These are phyloP conservation scores for Blastocystis sp. DNA, from an alignment of 352 stramenopile species.

Conservation along the genomic window DNA sequence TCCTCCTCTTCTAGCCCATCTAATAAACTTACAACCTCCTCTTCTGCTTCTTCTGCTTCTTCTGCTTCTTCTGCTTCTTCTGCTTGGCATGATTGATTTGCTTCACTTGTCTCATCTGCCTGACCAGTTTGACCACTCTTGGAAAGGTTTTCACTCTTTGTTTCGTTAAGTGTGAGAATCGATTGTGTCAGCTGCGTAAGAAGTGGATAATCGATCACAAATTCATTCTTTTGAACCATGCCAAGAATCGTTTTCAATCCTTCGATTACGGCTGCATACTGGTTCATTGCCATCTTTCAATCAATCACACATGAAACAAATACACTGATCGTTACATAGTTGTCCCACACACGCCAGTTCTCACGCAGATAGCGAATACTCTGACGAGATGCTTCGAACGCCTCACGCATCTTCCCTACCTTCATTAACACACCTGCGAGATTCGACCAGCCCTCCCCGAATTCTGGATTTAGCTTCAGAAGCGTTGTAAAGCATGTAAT, in stretches of 20 bases:
- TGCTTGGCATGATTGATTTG: neutral
- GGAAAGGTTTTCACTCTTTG: too few species aligned
- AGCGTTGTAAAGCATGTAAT: constrained; percentile 60
- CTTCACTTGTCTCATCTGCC: neutral
- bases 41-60: neutral
- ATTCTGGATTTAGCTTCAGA: constrained; percentile 37
- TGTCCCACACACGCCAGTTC: constrained; percentile 63
- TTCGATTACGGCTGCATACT: constrained; percentile 36
- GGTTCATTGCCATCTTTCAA: constrained; percentile 18
- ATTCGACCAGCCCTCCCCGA: constrained; percentile 61
- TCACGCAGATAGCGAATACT: constrained; percentile 56
- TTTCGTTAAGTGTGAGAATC: neutral
- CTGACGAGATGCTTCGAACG: constrained; percentile 57
- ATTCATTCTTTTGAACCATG: constrained; percentile 15
- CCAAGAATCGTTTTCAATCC: constrained; percentile 14
- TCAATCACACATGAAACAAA: neutral
- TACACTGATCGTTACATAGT: constrained; percentile 62
- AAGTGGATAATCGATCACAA: constrained; percentile 14
- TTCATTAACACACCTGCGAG: constrained; percentile 54
- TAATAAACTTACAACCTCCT: neutral
- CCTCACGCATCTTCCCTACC: constrained; percentile 36
- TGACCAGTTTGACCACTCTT: neutral
- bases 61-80: neutral
- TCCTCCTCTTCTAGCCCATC: constrained; percentile 16
- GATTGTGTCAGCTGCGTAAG: neutral